Evolutionary conservation across 192 early-diverging fungal species (phyloP), one percentile per base, ranked within the genome.

Genomic region (Mycoemilia scoparia): DNA sequence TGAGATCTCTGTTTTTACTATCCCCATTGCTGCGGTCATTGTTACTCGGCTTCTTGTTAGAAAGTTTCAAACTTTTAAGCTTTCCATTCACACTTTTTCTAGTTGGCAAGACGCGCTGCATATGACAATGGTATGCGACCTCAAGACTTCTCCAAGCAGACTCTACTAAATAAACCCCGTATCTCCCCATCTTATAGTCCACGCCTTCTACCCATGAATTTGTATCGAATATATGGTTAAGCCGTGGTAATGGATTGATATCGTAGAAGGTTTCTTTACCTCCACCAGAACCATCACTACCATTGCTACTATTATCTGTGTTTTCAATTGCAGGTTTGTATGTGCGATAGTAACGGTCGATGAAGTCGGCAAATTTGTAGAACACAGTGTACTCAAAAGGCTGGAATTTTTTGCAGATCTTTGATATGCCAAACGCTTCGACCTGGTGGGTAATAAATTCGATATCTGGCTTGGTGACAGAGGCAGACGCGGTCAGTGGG

Each of bases 341-440:
- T 3, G 84, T 66, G 0, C 60, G 49, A 20, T 58, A 54, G 44
- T 84, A 91, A n/a, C 80, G 70, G 11, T 49, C 39, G 7, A 81
- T 45, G 38, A 91, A 87, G 13, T 80, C 70, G 5, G 69, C 66
- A 47, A 81, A 82, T 0, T 62, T 39, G 43, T 83, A 72, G 14
- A 51, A 54, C 6, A 74, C 64, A 2, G 75, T 79, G 55, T 74
- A 91, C 41, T 85, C 83, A 18, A 46, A 54, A 8, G 62, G 51
- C 4, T 68, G 62, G n/a, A 69, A 58, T n/a, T 76, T 67, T 25
- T 60, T 51, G 6, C 72, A 65, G 29, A 90, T 60, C 36, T 85
- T 74, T 11, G 68, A 66, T n/a, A 91, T 50, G 3, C 71, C 69
- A 32, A 79, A 60, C 8, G 69, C 63, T 5, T 68, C 52, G 4